Evolutionary conservation across 2,329 filamentous ascomycete species (phyloP), one percentile per base, ranked within the genome.

Genomic region (Sporothrix brunneoviolacea): DNA sequence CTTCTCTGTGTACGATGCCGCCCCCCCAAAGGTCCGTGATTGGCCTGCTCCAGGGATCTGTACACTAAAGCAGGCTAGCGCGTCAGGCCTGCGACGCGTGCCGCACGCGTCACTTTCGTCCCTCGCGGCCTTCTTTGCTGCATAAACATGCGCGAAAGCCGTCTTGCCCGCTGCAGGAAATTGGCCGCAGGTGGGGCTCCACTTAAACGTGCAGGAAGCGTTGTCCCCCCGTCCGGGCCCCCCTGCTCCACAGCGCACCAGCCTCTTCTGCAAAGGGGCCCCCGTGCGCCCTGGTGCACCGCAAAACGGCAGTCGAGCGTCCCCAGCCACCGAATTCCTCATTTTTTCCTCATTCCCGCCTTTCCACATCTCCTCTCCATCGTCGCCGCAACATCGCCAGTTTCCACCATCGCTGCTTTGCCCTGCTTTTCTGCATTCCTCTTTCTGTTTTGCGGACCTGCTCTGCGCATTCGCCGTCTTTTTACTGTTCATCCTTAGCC

Each of bases 101-200:
- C 33, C 19, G 2, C 28, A 55, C 55, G 55, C 55, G 55, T 55
- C 53, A 51, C 35, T 54, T 56, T 56, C 44, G 39, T 18, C 38
- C 13, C 8, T 10, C 18, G 35, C 18, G 18, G n/a, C 15, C 35
- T 40, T n/a, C 10, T 18, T 12, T 24, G 19, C 10, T n/a, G n/a
- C n/a, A n/a, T n/a, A n/a, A n/a, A n/a, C n/a, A n/a, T n/a, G n/a
- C n/a, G n/a, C n/a, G n/a, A n/a, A n/a, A n/a, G n/a, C n/a, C n/a
- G 13, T 7, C 19, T 6, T 46, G 22, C 18, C 41, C 21, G 27
- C 28, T 40, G 36, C 18, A 33, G 45, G 24, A 28, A 10, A 28
- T 28, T 28, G 24, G 24, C 6, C 24, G 6, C 15, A 13, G 4
- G 15, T 35, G 32, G 32, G 24, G 5, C 24, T 28, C 24, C 24